Conservation (phyloP, 1,139 yeast genomes). For the Wickerhamomyces sp. region DNA sequence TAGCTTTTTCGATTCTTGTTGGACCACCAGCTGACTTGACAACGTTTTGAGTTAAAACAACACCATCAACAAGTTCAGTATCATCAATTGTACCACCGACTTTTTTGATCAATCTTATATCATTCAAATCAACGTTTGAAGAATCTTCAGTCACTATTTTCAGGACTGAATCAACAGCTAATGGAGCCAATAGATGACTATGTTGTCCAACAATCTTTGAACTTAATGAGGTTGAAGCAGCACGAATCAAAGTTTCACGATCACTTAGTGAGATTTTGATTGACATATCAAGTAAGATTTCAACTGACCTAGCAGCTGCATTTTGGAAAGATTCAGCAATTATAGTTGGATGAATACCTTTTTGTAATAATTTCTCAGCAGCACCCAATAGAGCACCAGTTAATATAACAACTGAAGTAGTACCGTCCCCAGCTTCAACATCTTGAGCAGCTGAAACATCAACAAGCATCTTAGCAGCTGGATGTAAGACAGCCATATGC, state of each 20-base stretch:
- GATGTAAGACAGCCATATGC: constrained; percentile 97
- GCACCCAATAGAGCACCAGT: constrained; percentile 95
- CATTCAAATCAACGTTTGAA: constrained; percentile 76
- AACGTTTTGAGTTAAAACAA: constrained; percentile 86
- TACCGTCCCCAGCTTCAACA: constrained; percentile 98
- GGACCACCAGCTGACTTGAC: constrained; percentile 96
- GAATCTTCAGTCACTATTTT: constrained; percentile 61
- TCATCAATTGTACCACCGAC: constrained; percentile 98
- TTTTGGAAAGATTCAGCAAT: constrained; percentile 94
- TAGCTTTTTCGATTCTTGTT: constrained; percentile 87
- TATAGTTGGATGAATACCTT: constrained; percentile 94
- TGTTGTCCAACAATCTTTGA: constrained; percentile 95
- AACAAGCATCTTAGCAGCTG: constrained; percentile 97
- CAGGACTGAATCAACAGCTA: constrained; percentile 91
- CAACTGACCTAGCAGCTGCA: constrained; percentile 86
- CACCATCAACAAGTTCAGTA: constrained; percentile 89
- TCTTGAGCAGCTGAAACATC: constrained; percentile 98
- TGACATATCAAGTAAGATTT: constrained; percentile 80
- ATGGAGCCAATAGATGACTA: constrained; percentile 78
- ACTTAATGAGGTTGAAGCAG: constrained; percentile 90
- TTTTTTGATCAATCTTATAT: constrained; percentile 85
- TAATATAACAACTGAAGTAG: constrained; percentile 92
- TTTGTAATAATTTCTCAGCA: constrained; percentile 81
- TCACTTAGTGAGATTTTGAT: constrained; percentile 70
- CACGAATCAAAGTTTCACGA: constrained; percentile 77